Evolutionary conservation across 495 filamentous ascomycete species (phyloP).

Genomic region (Xylaria flabelliformis): DNA sequence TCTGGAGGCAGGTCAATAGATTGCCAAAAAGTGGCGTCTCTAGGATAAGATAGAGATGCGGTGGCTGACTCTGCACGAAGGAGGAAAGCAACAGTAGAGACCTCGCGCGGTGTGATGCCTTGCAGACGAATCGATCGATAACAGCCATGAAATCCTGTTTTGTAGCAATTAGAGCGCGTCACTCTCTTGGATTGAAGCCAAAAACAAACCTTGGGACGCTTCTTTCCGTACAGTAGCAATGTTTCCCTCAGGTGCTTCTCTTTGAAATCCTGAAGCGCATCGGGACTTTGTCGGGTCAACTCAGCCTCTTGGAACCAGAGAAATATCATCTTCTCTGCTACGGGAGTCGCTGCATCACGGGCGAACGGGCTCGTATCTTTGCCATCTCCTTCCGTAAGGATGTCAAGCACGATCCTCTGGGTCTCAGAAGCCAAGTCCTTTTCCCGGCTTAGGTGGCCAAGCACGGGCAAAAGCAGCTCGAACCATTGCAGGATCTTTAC

Average conservation of each 20-base stretch:
- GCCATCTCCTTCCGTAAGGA: conserved; percentile 65
- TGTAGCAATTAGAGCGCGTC: conserved; percentile 27
- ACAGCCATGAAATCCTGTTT: conserved; percentile 64
- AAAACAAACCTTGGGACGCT: conserved; percentile 65
- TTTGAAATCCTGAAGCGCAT: conserved; percentile 56
- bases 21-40: conserved; percentile 70
- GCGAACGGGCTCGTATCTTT: conserved; percentile 49
- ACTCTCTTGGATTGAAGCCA: not conserved
- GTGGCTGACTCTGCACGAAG: conserved; percentile 71
- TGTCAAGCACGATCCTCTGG: conserved; percentile 60
- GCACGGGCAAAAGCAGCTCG: conserved; percentile 65
- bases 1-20: conserved; percentile 70
- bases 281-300: conserved; percentile 47
- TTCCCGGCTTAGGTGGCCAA: conserved; percentile 63
- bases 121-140: conserved; percentile 65
- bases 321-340: conserved; percentile 60
- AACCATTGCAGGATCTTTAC: conserved; percentile 68
- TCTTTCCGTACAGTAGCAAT: conserved; percentile 67
- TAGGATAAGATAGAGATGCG: conserved; percentile 71
- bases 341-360: conserved; percentile 49
- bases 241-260: conserved; percentile 60
- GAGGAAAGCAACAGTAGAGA: conserved; percentile 65
- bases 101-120: conserved; percentile 62
- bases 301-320: conserved; percentile 65
- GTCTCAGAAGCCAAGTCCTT: conserved; percentile 65